Conservation (phyloP, 163 green algal genomes). For the Scenedesmus sp. region DNA sequence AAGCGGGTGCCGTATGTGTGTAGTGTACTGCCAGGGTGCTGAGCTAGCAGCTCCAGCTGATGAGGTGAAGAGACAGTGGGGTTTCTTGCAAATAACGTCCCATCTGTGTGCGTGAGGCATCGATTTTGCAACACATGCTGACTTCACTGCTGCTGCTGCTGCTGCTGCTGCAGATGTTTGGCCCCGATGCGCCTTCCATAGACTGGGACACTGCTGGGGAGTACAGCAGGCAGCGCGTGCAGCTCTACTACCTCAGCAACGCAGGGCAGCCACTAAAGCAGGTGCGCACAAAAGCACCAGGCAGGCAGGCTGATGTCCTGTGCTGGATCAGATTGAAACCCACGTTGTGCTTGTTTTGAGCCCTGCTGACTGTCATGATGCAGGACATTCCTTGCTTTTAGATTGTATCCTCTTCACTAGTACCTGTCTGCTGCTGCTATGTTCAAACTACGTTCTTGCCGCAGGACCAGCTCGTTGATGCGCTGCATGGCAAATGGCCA, state of each 20-base stretch:
- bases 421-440: neutral
- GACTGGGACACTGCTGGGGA: slow-evolving; percentile 81
- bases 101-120: no score
- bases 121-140: neutral
- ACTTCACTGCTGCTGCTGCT: neutral
- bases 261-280: slow-evolving; percentile 70
- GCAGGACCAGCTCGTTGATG: slow-evolving; percentile 43
- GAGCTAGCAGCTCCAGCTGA: neutral
- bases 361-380: neutral
- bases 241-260: slow-evolving; percentile 90
- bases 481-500: slow-evolving; percentile 45
- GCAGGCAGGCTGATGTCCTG: neutral
- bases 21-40: neutral
- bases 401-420: neutral
- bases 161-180: slow-evolving; percentile 73
- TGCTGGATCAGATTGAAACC: neutral
- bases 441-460: neutral
- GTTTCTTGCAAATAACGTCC: no score
- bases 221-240: slow-evolving; percentile 78
- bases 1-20: neutral
- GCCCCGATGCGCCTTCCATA: slow-evolving; percentile 75
- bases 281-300: neutral
- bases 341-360: neutral
- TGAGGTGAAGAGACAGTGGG: neutral
- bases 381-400: neutral